Base-by-base conservation (phyloP, 2,329 filamentous ascomycete species). In the Talaromyces atroroseus region DNA sequence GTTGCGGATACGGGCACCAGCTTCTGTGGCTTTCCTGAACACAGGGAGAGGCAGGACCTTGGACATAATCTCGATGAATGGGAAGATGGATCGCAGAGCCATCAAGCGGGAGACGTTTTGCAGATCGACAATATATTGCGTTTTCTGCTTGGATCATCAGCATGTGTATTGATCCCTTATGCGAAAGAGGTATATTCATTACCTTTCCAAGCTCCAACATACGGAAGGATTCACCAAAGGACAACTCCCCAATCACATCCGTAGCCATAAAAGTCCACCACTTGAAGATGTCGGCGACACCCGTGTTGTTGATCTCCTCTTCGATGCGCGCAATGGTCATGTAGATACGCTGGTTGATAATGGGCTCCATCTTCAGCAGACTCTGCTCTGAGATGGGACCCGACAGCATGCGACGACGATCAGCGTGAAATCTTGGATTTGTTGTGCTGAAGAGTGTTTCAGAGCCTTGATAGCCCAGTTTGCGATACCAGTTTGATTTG, bases 221-320 rank as follows among this genome's bases (percentile, higher is more conserved):
- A 0, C 67, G 65, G 55, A 83, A 82, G 0, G 78, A 78, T n/a
- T 82, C 75, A 0, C 81, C 81, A 64, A 84, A 84, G 0, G 68
- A 75, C 5, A 84, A 64, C 49, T 82, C 73, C 0, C 75, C 78
- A 52, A 83, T 79, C 0, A 81, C 66, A 61, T 84, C 82, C 0
- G 79, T 80, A 0, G 80, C 67, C 72, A 82, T 76, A 52, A 80
- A 81, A 5, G 76, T 64, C 68, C 73, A 80, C 80, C 80, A 84
- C 56, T 81, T 81, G 56, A 74, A 71, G 0, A 83, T 66, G 59
- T 84, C 80, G 0, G 67, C 70, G 0, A 58, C 66, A 0, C 75
- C 72, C 0, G 59, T 61, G 14, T 53, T 62, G 59, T 71, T 56
- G 58, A 75, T 71, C 48, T 83, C 79, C 16, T 75, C 65, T 0